Percentiles rank a stretch among this genome's conserved stretches.
phyloP scores from a whole-genome alignment of 345 rosid species.

The Excoecaria cochinchinensis region DNA sequence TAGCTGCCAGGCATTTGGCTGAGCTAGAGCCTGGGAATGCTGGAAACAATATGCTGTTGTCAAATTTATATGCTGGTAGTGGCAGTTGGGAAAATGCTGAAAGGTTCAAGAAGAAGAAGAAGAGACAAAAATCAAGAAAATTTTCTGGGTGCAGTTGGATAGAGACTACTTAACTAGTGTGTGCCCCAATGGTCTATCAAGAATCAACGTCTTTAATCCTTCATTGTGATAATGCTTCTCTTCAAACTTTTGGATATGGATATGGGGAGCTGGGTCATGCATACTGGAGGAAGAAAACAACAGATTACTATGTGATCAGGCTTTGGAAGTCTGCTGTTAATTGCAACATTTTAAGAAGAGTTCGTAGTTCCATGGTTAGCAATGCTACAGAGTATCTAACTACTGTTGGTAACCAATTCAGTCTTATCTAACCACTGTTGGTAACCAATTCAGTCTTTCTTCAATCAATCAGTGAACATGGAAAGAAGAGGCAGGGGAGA shows the following conservation, averaged over 20 bases:
- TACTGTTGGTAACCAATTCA: neutral
- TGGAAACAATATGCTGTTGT: slow-evolving; percentile 52
- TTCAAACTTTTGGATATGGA: too few relatives aligned
- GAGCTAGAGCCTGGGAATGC: slow-evolving; percentile 72
- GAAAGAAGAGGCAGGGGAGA: too few relatives aligned
- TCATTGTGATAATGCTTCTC: too few relatives aligned
- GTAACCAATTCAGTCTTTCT: neutral
- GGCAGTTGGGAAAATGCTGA: slow-evolving; percentile 59
- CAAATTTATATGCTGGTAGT: slow-evolving; percentile 57
- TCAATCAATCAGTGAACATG: too few relatives aligned
- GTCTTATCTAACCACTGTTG: neutral
- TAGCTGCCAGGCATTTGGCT: slow-evolving; percentile 59
- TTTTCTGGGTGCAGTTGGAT: slow-evolving; percentile 75
- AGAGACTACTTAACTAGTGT: slow-evolving; percentile 31
- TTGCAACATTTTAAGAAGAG: neutral
- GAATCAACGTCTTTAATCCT: too few relatives aligned
- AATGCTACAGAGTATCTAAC: neutral
- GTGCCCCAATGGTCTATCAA: too few relatives aligned
- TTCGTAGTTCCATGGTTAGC: neutral
- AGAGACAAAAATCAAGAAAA: slow-evolving; percentile 41
- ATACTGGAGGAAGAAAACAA: neutral
- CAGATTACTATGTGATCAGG: neutral
- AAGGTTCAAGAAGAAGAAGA: slow-evolving; percentile 50
- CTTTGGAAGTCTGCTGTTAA: neutral
- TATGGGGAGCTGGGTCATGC: too few relatives aligned